These are phyloP conservation scores for Kodamaea anthophila DNA, from an alignment of 1,139 yeast species.

Conservation along the genomic window DNA sequence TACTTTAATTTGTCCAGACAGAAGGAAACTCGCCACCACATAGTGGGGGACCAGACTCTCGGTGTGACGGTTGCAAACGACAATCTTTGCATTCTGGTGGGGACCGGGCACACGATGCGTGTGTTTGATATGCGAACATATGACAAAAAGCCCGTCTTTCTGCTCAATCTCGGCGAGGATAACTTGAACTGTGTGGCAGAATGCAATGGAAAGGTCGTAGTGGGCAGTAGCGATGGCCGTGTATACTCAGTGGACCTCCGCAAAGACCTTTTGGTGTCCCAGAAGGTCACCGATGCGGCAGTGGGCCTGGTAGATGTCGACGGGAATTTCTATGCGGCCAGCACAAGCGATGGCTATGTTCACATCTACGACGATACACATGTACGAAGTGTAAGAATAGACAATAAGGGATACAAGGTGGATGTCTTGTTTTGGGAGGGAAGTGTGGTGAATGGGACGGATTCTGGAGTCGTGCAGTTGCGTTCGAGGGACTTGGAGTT, in stretches of 20 bases:
- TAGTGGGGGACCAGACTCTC: constrained; percentile 10
- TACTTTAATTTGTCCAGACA: constrained; percentile 14
- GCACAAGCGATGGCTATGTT: constrained; percentile 14
- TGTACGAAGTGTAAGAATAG: no score
- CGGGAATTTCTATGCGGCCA: constrained; percentile 8
- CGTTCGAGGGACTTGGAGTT: constrained; percentile 6
- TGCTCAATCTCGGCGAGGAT: constrained; percentile 21
- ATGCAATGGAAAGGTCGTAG: constrained; percentile 8
- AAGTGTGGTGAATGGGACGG: constrained; percentile 10
- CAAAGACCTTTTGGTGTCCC: constrained; percentile 13
- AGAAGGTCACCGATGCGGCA: constrained; percentile 4
- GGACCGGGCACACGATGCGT: constrained; percentile 17
- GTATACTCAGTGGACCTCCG: constrained; percentile 25
- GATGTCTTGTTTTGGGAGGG: no score
- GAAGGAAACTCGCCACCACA: constrained; percentile 9
- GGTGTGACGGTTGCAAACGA: constrained; percentile 12
- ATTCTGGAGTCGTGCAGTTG: constrained; percentile 8
- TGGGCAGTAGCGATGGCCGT: constrained; percentile 26
- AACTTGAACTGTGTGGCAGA: constrained; percentile 22
- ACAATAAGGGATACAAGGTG: no score
- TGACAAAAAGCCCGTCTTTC: constrained; percentile 12
- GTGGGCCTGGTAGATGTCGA: constrained; percentile 5
- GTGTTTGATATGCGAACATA: constrained; percentile 16
- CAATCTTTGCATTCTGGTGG: constrained; percentile 21
- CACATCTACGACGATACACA: no score